Percentiles rank a stretch among this genome's conserved stretches.
Conservation (phyloP, 192 early-diverging fungal genomes). For the Coemansia sp. region DNA sequence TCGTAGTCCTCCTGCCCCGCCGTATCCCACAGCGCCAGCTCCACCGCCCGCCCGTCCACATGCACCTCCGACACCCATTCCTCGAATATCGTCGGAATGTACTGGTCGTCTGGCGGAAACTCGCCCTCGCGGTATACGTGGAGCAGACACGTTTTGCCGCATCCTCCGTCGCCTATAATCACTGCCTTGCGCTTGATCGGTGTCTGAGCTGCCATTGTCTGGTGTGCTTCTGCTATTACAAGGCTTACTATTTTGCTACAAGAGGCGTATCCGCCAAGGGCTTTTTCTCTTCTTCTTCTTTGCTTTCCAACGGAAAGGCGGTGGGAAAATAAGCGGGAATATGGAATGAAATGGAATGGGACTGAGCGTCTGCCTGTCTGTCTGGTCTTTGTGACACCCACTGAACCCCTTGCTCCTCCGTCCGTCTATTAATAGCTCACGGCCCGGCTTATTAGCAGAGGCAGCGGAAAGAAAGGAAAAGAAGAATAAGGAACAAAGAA, state of each 20-base stretch:
- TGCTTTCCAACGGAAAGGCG: too few species aligned
- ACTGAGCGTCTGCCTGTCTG: too few species aligned
- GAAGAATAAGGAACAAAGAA: too few species aligned
- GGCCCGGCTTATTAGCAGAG: too few species aligned
- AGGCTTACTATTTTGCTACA: too few species aligned
- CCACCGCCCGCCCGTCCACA: constrained; percentile 82
- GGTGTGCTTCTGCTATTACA: background rate
- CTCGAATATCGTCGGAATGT: constrained; percentile 93
- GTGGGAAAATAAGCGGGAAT: too few species aligned
- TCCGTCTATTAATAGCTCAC: background rate
- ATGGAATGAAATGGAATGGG: too few species aligned
- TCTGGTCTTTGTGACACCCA: too few species aligned
- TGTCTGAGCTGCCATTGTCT: constrained; percentile 2
- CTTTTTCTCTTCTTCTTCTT: constrained; percentile 10
- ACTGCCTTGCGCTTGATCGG: constrained; percentile 70
- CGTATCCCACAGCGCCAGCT: constrained; percentile 96
- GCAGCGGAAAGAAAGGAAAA: too few species aligned
- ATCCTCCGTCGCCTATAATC: constrained; percentile 89
- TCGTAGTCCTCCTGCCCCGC: constrained; percentile 97
- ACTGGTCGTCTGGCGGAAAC: constrained; percentile 69
- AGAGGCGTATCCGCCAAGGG: too few species aligned
- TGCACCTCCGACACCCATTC: constrained; percentile 90
- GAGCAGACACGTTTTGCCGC: constrained; percentile 88
- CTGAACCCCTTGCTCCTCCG: too few species aligned
- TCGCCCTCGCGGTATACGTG: constrained; percentile 80